A percentile compares a stretch with the other conserved stretches of the same genome.
phyloP scores from a whole-genome alignment of 208 protist genomes.

The Wallacemonas rigidus region DNA sequence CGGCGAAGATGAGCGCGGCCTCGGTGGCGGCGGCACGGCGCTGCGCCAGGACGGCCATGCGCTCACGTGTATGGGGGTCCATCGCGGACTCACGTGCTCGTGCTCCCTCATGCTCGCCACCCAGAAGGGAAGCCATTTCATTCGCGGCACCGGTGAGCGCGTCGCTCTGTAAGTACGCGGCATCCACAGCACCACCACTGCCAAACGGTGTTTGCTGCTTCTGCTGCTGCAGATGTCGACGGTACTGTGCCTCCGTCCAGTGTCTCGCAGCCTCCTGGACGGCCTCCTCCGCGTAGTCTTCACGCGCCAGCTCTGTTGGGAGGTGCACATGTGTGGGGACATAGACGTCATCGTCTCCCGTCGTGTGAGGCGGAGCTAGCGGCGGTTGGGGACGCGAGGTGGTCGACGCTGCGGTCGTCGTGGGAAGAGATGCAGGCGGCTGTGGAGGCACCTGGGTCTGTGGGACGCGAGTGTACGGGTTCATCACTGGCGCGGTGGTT shows the following conservation, averaged over 20 bases:
- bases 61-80: constrained; percentile 2
- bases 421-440: neutral
- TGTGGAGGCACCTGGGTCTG: neutral
- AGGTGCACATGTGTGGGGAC: constrained; percentile 10
- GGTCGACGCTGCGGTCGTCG: neutral
- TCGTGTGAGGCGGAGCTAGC: neutral
- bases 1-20: constrained; percentile 25
- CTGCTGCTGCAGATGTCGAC: constrained; percentile 4
- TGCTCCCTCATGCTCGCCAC: neutral
- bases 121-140: neutral
- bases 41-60: neutral
- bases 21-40: neutral
- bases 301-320: constrained; percentile 31
- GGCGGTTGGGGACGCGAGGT: neutral
- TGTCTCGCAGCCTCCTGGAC: constrained; percentile 47
- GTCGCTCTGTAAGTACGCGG: constrained; percentile 3
- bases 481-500: constrained; percentile 1
- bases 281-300: constrained; percentile 45
- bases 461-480: neutral
- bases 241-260: constrained; percentile 46
- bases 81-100: neutral
- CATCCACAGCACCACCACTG: neutral
- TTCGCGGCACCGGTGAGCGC: constrained; percentile 4
- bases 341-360: neutral
- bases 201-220: constrained; percentile 5